These are phyloP conservation scores for Binderoboletus segoi DNA, from an alignment of 1,284 basidiomycete genomes.

Conservation along the genomic window DNA sequence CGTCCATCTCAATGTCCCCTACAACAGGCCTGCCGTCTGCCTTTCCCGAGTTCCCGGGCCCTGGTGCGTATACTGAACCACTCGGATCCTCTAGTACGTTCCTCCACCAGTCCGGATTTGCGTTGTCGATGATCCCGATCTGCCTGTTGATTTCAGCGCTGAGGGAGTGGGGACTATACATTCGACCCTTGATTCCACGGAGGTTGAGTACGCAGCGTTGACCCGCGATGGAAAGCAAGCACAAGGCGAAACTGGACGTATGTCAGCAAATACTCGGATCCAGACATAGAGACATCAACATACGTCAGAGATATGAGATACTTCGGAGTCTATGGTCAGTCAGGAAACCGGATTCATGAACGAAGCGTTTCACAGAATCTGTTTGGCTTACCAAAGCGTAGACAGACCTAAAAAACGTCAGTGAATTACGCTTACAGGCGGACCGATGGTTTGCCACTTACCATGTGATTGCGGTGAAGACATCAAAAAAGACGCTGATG, in stretches of 20 bases:
- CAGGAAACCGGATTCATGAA: background rate
- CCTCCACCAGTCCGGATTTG: background rate
- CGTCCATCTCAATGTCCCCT: background rate
- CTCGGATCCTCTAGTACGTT: background rate
- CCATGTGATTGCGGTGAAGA: background rate
- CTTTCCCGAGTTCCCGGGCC: background rate
- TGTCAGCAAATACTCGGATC: background rate
- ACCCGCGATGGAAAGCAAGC: background rate
- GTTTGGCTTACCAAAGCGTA: background rate
- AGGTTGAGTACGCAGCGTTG: background rate
- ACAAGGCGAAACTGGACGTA: background rate
- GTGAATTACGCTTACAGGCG: background rate
- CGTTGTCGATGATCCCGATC: background rate
- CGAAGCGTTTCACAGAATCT: background rate
- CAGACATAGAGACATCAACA: background rate
- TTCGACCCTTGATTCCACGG: background rate
- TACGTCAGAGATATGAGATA: background rate
- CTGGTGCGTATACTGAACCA: background rate
- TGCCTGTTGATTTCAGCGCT: background rate
- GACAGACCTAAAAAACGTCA: background rate
- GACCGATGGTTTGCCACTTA: background rate
- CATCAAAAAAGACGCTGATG: background rate
- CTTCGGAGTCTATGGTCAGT: background rate
- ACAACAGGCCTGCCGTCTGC: background rate
- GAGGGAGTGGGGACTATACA: background rate